Conservation (phyloP, 345 rosid species). For the Cardamine resedifolia region DNA sequence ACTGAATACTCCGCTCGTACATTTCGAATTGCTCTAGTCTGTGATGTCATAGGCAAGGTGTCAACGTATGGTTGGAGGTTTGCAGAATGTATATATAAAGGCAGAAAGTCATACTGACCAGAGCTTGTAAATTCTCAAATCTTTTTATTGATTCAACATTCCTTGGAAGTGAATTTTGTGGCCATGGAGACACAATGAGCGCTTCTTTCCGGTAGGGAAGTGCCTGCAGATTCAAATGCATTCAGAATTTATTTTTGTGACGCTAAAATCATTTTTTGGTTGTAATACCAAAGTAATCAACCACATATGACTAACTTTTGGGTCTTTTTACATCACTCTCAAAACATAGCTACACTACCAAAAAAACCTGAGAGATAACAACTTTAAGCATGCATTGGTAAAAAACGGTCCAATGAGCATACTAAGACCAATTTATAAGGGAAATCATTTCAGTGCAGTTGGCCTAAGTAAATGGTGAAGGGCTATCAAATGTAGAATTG, state of each 20-base stretch:
- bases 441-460: background rate
- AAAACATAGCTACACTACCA: slow-evolving; percentile 8
- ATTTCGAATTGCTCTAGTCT: slow-evolving; percentile 94
- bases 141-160: slow-evolving; percentile 53
- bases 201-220: slow-evolving; percentile 74
- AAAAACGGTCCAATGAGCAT: background rate
- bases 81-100: background rate
- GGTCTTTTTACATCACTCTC: background rate
- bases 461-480: background rate
- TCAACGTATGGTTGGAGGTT: slow-evolving; percentile 21
- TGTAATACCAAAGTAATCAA: slow-evolving; percentile 10
- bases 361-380: background rate
- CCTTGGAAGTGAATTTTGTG: slow-evolving; percentile 75
- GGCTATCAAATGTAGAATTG: background rate
- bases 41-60: slow-evolving; percentile 17
- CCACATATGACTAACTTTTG: background rate
- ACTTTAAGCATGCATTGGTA: slow-evolving; percentile 2
- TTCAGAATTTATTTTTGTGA: background rate
- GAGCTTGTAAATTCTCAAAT: slow-evolving; percentile 85
- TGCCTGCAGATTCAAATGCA: slow-evolving; percentile 51
- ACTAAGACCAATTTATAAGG: background rate
- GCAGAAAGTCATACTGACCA: slow-evolving; percentile 53
- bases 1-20: slow-evolving; percentile 96
- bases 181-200: slow-evolving; percentile 90
- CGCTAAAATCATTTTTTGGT: background rate